These are phyloP conservation scores for Purpureocillium lavendulum DNA, from an alignment of 2,329 filamentous ascomycete genomes.

Conservation along the genomic window DNA sequence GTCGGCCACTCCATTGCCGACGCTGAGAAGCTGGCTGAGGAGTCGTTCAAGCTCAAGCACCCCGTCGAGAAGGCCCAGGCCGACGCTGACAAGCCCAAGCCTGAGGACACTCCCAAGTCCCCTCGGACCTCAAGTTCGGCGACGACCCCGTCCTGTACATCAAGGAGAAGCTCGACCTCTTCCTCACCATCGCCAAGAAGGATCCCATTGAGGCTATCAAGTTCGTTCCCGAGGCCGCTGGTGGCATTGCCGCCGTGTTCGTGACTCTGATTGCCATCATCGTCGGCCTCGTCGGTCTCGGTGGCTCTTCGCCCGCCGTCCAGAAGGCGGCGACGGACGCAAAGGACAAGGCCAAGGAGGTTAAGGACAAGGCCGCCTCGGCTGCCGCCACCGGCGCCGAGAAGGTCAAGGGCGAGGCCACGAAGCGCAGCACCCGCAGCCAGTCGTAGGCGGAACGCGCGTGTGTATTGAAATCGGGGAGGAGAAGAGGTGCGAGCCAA, in stretches of 20 bases:
- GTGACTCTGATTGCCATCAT: constrained; percentile 65
- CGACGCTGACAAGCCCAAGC: constrained; percentile 72
- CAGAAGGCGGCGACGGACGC: constrained; percentile 61
- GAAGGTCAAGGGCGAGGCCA: constrained; percentile 66
- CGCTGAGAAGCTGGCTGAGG: constrained; percentile 77
- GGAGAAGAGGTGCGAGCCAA: constrained; percentile 1
- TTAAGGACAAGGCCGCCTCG: constrained; percentile 48
- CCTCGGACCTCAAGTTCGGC: constrained; percentile 74
- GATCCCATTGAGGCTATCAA: constrained; percentile 79
- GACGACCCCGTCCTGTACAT: constrained; percentile 84
- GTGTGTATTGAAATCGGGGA: too few species aligned
- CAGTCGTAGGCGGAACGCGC: constrained; percentile 34
- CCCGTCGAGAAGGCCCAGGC: constrained; percentile 73
- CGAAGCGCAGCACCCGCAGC: constrained; percentile 51
- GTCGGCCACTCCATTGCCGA: constrained; percentile 95
- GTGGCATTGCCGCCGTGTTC: constrained; percentile 62
- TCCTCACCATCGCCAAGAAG: constrained; percentile 72
- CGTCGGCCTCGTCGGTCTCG: constrained; percentile 55
- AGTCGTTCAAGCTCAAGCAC: constrained; percentile 87
- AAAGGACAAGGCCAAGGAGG: constrained; percentile 66
- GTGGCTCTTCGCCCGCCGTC: constrained; percentile 57
- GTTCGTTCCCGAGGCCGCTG: constrained; percentile 86
- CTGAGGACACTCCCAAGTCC: constrained; percentile 56
- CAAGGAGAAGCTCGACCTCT: constrained; percentile 89
- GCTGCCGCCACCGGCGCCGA: constrained; percentile 36